Conservation (phyloP, 768 basidiomycete species). For the Antrodiella citrinella region DNA sequence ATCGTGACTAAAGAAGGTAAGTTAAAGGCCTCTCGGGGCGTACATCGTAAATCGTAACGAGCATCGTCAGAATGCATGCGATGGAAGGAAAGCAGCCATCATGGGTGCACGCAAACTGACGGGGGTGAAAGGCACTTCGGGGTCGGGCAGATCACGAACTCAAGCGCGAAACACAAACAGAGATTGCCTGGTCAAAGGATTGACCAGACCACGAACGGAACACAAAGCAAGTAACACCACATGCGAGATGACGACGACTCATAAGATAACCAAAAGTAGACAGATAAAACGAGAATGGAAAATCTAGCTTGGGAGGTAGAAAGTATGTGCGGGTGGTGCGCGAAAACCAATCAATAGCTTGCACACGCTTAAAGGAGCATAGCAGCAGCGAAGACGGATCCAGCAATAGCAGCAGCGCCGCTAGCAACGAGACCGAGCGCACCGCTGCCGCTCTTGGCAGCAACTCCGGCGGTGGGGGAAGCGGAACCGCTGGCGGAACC, state of each 20-base stretch:
- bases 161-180: slow-evolving; percentile 1
- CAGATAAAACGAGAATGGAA: not conserved
- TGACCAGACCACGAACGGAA: not conserved
- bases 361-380: slow-evolving; percentile 11
- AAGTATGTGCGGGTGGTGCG: not conserved
- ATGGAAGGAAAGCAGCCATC: not conserved
- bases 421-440: slow-evolving; percentile 7
- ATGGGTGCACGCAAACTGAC: slow-evolving; percentile 1
- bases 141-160: slow-evolving; percentile 11
- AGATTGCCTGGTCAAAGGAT: too few species aligned
- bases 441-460: slow-evolving; percentile 3
- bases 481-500: slow-evolving; percentile 7
- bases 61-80: slow-evolving; percentile 2
- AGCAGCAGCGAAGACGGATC: slow-evolving; percentile 3
- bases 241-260: not conserved
- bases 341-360: not conserved
- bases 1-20: slow-evolving; percentile 13
- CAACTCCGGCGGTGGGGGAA: slow-evolving; percentile 3
- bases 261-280: slow-evolving; percentile 3
- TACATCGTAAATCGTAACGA: slow-evolving; percentile 12
- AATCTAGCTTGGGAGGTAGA: slow-evolving; percentile 4
- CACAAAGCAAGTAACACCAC: not conserved
- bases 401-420: not conserved
- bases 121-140: slow-evolving; percentile 7
- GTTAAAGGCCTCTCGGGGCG: slow-evolving; percentile 13